A percentile compares a stretch with the other conserved stretches of the same genome.
phyloP scores from a whole-genome alignment of 768 basidiomycete species.

The Lentinula edodes region DNA sequence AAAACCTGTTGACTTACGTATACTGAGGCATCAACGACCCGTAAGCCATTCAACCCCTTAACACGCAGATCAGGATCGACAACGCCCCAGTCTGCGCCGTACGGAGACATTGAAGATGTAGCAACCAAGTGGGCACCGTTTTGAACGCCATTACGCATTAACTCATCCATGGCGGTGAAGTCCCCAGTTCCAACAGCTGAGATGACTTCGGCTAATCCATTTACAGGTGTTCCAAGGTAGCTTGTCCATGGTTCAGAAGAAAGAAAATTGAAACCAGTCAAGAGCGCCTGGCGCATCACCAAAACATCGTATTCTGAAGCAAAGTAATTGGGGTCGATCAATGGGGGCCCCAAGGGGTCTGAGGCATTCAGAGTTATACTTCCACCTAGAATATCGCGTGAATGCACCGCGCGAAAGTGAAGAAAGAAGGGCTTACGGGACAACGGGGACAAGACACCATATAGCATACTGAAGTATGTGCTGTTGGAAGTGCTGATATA shows the following conservation, averaged over 20 bases:
- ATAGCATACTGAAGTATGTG: not conserved
- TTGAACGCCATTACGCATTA: not conserved
- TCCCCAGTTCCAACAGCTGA: slow-evolving; percentile 19
- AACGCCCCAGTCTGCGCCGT: slow-evolving; percentile 12
- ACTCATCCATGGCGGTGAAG: not conserved
- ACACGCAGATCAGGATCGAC: slow-evolving; percentile 12
- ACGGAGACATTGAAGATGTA: slow-evolving; percentile 13
- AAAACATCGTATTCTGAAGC: not conserved
- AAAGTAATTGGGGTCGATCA: slow-evolving; percentile 1
- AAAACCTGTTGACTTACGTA: slow-evolving; percentile 2
- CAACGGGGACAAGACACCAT: not conserved
- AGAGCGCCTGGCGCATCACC: not conserved
- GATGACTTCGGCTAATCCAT: slow-evolving; percentile 13
- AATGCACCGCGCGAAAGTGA: not conserved
- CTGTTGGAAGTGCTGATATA: not conserved
- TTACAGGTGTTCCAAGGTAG: not conserved
- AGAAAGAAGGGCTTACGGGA: not conserved
- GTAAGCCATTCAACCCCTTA: slow-evolving; percentile 10
- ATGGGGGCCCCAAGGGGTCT: not conserved
- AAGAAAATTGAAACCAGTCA: not conserved
- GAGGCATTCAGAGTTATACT: not conserved
- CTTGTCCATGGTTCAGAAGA: not conserved
- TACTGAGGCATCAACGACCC: slow-evolving; percentile 11
- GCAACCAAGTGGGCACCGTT: slow-evolving; percentile 1
- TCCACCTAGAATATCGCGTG: not conserved